Conservation (phyloP, 2,329 filamentous ascomycete species). For the Sporothrix variecibatus region DNA sequence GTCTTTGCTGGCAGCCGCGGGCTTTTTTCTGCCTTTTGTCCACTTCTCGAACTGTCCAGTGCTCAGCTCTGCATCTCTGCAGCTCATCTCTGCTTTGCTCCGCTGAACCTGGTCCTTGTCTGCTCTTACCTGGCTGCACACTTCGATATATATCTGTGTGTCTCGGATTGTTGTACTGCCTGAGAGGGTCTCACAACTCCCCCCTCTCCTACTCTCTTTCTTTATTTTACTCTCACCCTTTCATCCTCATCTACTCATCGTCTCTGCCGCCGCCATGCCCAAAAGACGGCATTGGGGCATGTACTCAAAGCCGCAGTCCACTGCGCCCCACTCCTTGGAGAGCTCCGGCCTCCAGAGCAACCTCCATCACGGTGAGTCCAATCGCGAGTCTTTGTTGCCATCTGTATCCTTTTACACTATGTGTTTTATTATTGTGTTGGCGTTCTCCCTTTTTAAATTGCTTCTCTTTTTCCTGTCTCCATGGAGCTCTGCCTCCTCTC, state of each 20-base stretch:
- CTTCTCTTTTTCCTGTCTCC: background rate
- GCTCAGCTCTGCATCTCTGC: background rate
- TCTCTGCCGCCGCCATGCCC: slow-evolving; percentile 51
- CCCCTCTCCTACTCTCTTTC: background rate
- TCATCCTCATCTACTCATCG: background rate
- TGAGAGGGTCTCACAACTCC: slow-evolving; percentile 23
- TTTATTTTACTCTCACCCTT: background rate
- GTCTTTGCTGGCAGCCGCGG: slow-evolving; percentile 14
- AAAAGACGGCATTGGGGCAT: slow-evolving; percentile 61
- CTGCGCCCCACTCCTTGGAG: slow-evolving; percentile 53
- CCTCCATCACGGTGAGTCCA: slow-evolving; percentile 30
- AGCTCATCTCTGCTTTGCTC: background rate
- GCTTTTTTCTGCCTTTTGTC: background rate
- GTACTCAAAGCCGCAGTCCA: slow-evolving; percentile 61
- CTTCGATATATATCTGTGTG: slow-evolving; percentile 16
- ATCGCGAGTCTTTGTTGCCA: background rate
- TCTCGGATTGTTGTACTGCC: slow-evolving; percentile 26
- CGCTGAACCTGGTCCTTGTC: background rate
- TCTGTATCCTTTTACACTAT: background rate
- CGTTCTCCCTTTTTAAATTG: background rate
- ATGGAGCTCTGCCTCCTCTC: background rate
- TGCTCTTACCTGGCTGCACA: background rate
- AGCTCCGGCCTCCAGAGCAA: slow-evolving; percentile 37
- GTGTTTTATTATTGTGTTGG: background rate
- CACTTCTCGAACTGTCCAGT: background rate